Evolutionary conservation across 805 yeast species (phyloP), one percentile per base, ranked within the genome.

Genomic region (Barnettozyma salicaria): DNA sequence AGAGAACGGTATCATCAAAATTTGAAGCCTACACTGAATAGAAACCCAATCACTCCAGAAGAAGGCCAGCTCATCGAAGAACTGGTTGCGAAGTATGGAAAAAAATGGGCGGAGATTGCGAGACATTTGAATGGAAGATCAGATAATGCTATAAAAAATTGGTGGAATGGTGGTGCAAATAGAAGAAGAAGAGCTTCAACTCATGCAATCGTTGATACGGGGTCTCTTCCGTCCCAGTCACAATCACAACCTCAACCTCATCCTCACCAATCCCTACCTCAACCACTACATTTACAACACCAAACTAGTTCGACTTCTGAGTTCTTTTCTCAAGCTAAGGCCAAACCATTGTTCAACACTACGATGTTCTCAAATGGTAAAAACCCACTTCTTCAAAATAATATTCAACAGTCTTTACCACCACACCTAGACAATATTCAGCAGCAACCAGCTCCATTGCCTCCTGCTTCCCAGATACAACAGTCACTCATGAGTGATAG

Each of bases 111-210:
- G 0, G 95, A 85, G 53, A 88, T 87, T 31, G 86, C 95, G 13
- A 72, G 95, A 36, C 94, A 86, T 59, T 63, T 87, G 40, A 80
- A 83, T 44, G 95, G 96, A 2, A 67, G 96, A 36, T 72, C 82
- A n/a, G 96, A 87, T 59, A 87, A 86, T 58, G 88, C 95, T 16
- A 85, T 86, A 50, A 86, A 86, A 56, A 88, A 88, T 61, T 88
- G 96, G 96, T 87, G 96, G 96, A 86, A 86, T 55, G 95, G 96
- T 4, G 94, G 95, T 7, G 90, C 94, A 11, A 86, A 84, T 56
- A 68, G 94, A 42, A 66, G 95, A 43, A 72, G 92, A 51, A 64
- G 87, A 45, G 68, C 70, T 20, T 57, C 67, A 2, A 56, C 60
- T 9, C 56, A 56, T 23, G 53, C 60, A 6, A 39, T 49, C 7